Conservation (phyloP, 1,284 basidiomycete species). For the Apiotrichum akiyoshidainum region DNA sequence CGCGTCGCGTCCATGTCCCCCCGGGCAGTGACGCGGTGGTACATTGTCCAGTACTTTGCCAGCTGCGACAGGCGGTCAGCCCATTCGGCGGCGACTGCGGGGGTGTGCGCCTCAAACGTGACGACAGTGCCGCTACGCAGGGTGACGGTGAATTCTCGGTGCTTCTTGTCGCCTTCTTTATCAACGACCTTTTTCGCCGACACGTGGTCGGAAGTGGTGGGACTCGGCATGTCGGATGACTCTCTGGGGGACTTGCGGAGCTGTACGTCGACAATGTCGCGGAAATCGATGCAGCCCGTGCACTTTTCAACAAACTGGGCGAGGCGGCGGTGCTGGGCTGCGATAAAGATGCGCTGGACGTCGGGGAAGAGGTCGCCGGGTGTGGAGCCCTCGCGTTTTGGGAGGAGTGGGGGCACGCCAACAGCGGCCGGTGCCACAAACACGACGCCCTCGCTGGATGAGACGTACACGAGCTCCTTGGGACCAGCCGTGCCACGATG, state of each 20-base stretch:
- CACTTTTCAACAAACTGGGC: constrained; percentile 33
- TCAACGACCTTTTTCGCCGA: neutral
- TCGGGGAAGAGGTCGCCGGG: constrained; percentile 38
- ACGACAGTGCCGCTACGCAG: constrained; percentile 14
- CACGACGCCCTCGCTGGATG: constrained; percentile 40
- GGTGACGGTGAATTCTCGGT: constrained; percentile 33
- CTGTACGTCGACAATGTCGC: constrained; percentile 32
- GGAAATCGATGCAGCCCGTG: constrained; percentile 42
- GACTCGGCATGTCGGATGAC: neutral
- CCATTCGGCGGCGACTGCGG: constrained; percentile 42
- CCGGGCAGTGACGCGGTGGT: constrained; percentile 45
- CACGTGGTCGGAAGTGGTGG: neutral
- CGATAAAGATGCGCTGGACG: constrained; percentile 30
- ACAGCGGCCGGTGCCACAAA: constrained; percentile 31
- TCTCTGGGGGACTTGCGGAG: constrained; percentile 5
- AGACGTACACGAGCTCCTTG: constrained; percentile 37
- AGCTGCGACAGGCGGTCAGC: constrained; percentile 32
- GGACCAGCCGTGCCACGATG: constrained; percentile 18
- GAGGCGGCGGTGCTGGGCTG: constrained; percentile 33
- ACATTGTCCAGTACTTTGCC: constrained; percentile 39
- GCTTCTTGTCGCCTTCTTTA: constrained; percentile 10
- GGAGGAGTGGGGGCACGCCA: constrained; percentile 36
- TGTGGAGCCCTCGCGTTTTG: constrained; percentile 27
- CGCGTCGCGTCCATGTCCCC: constrained; percentile 39
- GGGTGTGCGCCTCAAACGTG: constrained; percentile 27